Conservation (phyloP, 2,329 filamentous ascomycete genomes). For the Clarireedia paspali region DNA sequence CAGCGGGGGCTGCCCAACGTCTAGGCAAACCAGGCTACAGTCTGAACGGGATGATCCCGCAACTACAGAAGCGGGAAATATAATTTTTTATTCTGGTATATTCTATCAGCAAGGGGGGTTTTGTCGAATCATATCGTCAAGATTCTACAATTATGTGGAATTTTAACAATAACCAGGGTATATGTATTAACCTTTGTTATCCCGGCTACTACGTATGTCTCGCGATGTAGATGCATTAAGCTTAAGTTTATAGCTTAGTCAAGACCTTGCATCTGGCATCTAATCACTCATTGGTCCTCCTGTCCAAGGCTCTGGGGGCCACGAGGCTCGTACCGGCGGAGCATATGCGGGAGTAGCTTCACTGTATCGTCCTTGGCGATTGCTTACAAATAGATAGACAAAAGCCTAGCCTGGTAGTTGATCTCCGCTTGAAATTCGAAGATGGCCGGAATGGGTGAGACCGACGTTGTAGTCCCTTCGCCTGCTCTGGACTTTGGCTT, state of each 20-base stretch:
- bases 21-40: neutral
- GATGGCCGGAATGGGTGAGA: neutral
- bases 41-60: neutral
- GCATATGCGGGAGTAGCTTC: neutral
- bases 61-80: neutral
- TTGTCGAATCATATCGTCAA: neutral
- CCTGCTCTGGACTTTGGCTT: neutral
- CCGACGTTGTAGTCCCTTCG: neutral
- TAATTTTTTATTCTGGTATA: neutral
- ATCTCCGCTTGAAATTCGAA: neutral
- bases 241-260: neutral
- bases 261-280: neutral
- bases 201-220: too few relatives aligned
- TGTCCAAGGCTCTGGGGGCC: neutral
- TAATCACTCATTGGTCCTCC: neutral
- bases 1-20: neutral
- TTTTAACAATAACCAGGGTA: too few relatives aligned
- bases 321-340: neutral
- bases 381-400: neutral
- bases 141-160: too few relatives aligned
- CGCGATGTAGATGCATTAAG: neutral
- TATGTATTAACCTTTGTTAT: too few relatives aligned
- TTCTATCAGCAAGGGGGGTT: neutral
- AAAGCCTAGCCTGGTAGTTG: neutral
- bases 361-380: neutral